Evolutionary conservation across 768 basidiomycete species (phyloP).

Genomic region (Tephrocybe rancida): DNA sequence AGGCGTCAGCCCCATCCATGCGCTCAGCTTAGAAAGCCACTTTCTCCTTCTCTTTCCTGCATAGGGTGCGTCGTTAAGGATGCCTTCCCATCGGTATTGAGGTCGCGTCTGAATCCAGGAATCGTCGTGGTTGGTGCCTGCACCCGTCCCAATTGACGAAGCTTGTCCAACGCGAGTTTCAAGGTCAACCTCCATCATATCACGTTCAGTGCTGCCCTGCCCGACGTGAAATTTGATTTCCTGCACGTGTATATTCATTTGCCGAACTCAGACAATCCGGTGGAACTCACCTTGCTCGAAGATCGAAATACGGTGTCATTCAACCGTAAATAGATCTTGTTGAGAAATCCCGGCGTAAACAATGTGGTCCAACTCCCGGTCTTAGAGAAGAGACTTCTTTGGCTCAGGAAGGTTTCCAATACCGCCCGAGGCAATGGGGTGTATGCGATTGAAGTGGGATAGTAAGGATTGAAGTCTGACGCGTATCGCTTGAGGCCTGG

Average conservation of each 20-base stretch:
- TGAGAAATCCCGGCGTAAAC: constrained; percentile 67
- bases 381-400: constrained; percentile 59
- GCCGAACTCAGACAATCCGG: not conserved
- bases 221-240: constrained; percentile 68
- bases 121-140: constrained; percentile 74
- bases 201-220: constrained; percentile 47
- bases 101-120: constrained; percentile 60
- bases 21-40: constrained; percentile 57
- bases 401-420: constrained; percentile 64
- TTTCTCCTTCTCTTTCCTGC: constrained; percentile 34
- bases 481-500: constrained; percentile 47
- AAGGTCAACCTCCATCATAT: constrained; percentile 66
- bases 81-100: constrained; percentile 70
- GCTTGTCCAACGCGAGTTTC: constrained; percentile 45
- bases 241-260: constrained; percentile 31
- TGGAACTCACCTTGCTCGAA: constrained; percentile 47
- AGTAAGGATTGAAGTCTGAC: constrained; percentile 72
- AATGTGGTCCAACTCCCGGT: constrained; percentile 45
- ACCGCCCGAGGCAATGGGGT: constrained; percentile 64
- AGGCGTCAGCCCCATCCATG: constrained; percentile 72
- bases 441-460: constrained; percentile 72
- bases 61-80: constrained; percentile 55
- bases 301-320: constrained; percentile 66
- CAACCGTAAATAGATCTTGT: constrained; percentile 71
- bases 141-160: constrained; percentile 65